Evolutionary conservation across 1,284 basidiomycete genomes (phyloP).

Genomic region (Salmacisia buchloeana): DNA sequence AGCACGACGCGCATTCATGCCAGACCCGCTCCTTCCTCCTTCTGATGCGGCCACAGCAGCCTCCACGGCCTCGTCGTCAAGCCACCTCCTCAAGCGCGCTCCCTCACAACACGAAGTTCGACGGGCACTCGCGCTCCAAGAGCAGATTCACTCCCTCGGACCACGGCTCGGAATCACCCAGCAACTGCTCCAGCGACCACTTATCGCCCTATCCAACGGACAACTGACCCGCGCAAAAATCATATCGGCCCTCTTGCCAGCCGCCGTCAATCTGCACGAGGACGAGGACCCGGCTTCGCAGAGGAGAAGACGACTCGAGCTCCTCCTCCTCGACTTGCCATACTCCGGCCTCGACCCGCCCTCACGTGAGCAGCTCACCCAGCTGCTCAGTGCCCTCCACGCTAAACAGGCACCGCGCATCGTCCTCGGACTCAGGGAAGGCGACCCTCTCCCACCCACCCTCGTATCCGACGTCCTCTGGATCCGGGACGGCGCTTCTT

Average conservation of each 20-base stretch:
- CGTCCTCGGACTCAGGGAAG: constrained; percentile 71
- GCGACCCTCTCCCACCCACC: constrained; percentile 68
- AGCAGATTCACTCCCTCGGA: constrained; percentile 23
- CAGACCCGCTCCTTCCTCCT: constrained; percentile 43
- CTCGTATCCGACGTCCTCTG: constrained; percentile 74
- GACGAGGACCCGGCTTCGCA: constrained; percentile 52
- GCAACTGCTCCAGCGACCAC: constrained; percentile 31
- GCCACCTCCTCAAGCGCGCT: constrained; percentile 16
- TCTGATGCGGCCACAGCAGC: constrained; percentile 4
- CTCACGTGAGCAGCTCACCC: constrained; percentile 18
- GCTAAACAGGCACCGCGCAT: constrained; percentile 55
- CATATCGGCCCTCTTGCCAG: constrained; percentile 68
- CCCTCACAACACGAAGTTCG: not conserved
- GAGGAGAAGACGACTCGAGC: constrained; percentile 55
- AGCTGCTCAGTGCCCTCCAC: constrained; percentile 60
- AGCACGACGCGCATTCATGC: constrained; percentile 25
- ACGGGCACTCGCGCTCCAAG: constrained; percentile 18
- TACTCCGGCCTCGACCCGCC: constrained; percentile 30
- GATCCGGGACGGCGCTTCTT: constrained; percentile 57
- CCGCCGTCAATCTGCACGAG: constrained; percentile 56
- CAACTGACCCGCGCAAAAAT: constrained; percentile 84
- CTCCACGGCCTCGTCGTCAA: no score
- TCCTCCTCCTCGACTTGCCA: constrained; percentile 47
- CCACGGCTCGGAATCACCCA: constrained; percentile 29
- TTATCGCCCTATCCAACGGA: constrained; percentile 73